Percentiles rank a stretch among this genome's conserved stretches.
Conservation (phyloP, 2,329 filamentous ascomycete genomes). For the Calcarisporium arbuscula region DNA sequence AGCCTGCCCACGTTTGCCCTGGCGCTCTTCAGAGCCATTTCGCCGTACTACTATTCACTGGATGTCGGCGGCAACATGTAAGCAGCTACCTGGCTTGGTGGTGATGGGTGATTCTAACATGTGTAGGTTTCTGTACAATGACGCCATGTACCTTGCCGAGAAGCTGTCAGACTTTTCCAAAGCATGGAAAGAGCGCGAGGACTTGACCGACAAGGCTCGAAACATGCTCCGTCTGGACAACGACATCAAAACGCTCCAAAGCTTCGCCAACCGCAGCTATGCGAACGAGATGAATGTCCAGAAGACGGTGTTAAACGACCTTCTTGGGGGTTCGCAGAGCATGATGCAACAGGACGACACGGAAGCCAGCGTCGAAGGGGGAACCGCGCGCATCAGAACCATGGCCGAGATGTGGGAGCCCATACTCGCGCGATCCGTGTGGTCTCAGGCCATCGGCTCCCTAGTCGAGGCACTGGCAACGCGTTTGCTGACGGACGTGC, state of each 20-base stretch:
- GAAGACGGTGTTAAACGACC: slow-evolving; percentile 54
- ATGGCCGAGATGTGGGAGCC: slow-evolving; percentile 51
- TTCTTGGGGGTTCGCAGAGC: slow-evolving; percentile 55
- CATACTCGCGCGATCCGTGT: slow-evolving; percentile 54
- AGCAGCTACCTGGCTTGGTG: slow-evolving; percentile 14
- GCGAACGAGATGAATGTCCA: slow-evolving; percentile 54
- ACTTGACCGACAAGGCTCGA: slow-evolving; percentile 43
- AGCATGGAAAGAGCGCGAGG: slow-evolving; percentile 47
- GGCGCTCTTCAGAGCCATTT: slow-evolving; percentile 74
- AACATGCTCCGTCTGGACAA: slow-evolving; percentile 52
- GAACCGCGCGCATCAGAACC: slow-evolving; percentile 44
- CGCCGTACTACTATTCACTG: slow-evolving; percentile 65
- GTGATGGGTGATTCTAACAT: no score
- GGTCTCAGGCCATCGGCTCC: slow-evolving; percentile 56
- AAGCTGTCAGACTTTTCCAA: slow-evolving; percentile 41
- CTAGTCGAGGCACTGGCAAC: slow-evolving; percentile 51
- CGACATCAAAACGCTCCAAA: slow-evolving; percentile 52
- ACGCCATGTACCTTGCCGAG: slow-evolving; percentile 58
- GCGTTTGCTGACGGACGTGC: slow-evolving; percentile 56
- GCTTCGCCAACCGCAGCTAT: slow-evolving; percentile 57
- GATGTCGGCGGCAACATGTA: slow-evolving; percentile 59
- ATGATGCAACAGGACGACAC: slow-evolving; percentile 52
- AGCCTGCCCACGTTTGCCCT: slow-evolving; percentile 64
- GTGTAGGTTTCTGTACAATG: slow-evolving; percentile 59
- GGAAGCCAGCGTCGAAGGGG: slow-evolving; percentile 45